A percentile compares a stretch with the other conserved stretches of the same genome.
These are phyloP conservation scores for Vigna hirtella DNA, from an alignment of 306 rosid genomes.

Conservation along the genomic window DNA sequence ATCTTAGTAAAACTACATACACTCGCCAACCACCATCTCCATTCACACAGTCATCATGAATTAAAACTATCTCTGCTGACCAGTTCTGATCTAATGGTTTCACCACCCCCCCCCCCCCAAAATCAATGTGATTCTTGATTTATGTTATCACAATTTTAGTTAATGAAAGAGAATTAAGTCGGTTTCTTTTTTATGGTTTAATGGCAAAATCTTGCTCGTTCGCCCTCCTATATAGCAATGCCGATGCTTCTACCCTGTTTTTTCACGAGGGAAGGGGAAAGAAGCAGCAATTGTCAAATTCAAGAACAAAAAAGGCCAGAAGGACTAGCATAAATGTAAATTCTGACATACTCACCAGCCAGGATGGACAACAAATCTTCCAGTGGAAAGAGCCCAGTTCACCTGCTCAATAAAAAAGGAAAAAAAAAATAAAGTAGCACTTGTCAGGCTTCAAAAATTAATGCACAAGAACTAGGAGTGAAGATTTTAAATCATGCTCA, in stretches of 20 bases:
- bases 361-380: conserved; percentile 90
- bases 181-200: conserved; percentile 60
- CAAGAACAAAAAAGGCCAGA: not conserved
- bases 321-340: conserved; percentile 11
- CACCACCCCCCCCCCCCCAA: conserved; percentile 49
- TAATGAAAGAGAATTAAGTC: conserved; percentile 53
- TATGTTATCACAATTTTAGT: conserved; percentile 59
- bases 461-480: not conserved
- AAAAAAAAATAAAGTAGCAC: not conserved
- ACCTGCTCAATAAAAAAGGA: conserved; percentile 70
- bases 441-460: conserved; percentile 23
- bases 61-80: conserved; percentile 41
- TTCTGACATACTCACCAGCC: conserved; percentile 74
- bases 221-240: conserved; percentile 98
- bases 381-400: conserved; percentile 81
- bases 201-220: conserved; percentile 90
- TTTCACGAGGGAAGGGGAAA: conserved; percentile 16
- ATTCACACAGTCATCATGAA: conserved; percentile 29
- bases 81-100: conserved; percentile 46
- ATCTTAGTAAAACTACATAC: conserved; percentile 18
- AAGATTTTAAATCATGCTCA: conserved; percentile 17
- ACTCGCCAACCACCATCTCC: conserved; percentile 32
- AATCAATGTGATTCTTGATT: conserved; percentile 51
- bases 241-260: conserved; percentile 99
- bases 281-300: conserved; percentile 46